Conservation (phyloP, 306 rosid species). For the Acacia melanoxylon region DNA sequence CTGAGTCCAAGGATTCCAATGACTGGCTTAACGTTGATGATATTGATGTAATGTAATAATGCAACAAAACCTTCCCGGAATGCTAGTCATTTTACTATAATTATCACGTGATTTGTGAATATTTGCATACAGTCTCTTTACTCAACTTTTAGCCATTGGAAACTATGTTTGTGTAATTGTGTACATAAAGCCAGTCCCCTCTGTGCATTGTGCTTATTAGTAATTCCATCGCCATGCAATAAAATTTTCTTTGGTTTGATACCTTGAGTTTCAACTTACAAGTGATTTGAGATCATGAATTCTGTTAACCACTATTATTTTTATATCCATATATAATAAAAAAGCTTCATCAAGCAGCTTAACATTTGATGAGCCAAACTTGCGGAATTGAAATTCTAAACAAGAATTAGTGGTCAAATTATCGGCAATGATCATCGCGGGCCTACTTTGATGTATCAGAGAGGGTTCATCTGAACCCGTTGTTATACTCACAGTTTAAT, state of each 20-base stretch:
- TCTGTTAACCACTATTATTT: background rate
- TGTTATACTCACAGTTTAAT: background rate
- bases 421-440: background rate
- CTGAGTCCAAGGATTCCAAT: constrained; percentile 72
- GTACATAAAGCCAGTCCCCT: constrained; percentile 54
- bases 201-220: constrained; percentile 38
- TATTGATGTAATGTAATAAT: constrained; percentile 67
- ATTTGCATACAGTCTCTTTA: constrained; percentile 45
- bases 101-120: constrained; percentile 54
- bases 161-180: constrained; percentile 56
- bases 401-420: background rate
- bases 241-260: constrained; percentile 25
- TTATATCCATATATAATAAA: background rate
- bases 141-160: constrained; percentile 46
- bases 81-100: constrained; percentile 32
- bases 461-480: background rate
- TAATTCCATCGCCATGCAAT: constrained; percentile 37
- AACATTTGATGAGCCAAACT: background rate
- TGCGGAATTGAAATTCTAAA: background rate
- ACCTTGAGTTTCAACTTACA: background rate
- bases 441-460: background rate
- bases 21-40: constrained; percentile 96
- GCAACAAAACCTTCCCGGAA: constrained; percentile 26
- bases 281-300: constrained; percentile 20
- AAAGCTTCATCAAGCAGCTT: background rate